Evolutionary conservation across 1,284 basidiomycete genomes (phyloP), one percentile per base, ranked within the genome.

Genomic region (Sphagnurus paluster): DNA sequence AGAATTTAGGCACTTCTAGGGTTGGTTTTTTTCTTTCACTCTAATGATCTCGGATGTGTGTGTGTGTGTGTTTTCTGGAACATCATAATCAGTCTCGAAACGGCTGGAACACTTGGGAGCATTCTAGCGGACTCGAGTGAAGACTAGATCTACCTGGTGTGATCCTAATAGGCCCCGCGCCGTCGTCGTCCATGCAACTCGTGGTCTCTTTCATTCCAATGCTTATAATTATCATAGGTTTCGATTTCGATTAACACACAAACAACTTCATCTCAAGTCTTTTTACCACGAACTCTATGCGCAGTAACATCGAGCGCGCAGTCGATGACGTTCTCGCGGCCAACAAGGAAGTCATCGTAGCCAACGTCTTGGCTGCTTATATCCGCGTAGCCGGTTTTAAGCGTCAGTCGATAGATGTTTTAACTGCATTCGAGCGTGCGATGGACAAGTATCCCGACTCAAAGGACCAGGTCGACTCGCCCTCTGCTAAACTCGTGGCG

Each of bases 281-380:
- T 11, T 19, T 8, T 23, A 28, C 5, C 14, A 24, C n/a, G n/a
- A 14, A 30, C 11, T 5, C 34, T 8, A 52, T 54, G 55, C 49
- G 46, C 28, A 57, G 44, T 26, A 58, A 57, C 35, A 46, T 59
- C 35, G 50, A 57, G 30, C 54, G 50, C 26, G 56, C 56, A 1
- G 46, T 56, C 21, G 41, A 52, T 17, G 42, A 54, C n/a, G 56
- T 59, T 23, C 44, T 59, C n/a, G 41, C 50, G n/a, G 37, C 52
- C 3, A 46, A 54, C 6, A 47, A 59, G 42, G 47, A 50, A 17
- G 54, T 56, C 38, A 39, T 43, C 29, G 43, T 56, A 19, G 32
- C 23, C 24, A 59, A 50, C 26, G 54, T 59, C 6, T 37, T 56
- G 9, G 36, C 36, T 5, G 54, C 54, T 24, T 57, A 59, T 42